Percentiles rank a stretch among this genome's conserved stretches.
Conservation (phyloP, 495 filamentous ascomycete genomes). For the Penicillium maclennaniae region DNA sequence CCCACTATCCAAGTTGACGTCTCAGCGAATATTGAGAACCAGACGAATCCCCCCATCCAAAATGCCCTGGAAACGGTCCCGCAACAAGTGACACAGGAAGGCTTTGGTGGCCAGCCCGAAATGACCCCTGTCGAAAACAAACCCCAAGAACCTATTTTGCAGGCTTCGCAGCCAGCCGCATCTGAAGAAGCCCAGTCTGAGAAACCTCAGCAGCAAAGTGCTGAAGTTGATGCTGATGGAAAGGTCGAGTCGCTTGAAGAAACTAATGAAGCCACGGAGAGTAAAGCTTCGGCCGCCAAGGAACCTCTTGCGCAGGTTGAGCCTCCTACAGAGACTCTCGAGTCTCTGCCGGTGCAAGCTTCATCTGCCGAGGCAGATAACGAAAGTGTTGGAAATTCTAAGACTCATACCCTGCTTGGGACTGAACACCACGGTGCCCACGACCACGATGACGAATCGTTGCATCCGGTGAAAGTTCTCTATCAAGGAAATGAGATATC, state of each 20-base stretch:
- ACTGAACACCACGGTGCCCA: conserved; percentile 8
- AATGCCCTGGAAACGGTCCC: conserved; percentile 6
- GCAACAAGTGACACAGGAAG: background rate
- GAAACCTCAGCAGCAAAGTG: background rate
- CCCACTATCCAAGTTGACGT: conserved; percentile 27
- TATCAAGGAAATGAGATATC: conserved; percentile 68
- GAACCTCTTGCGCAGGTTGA: conserved; percentile 4
- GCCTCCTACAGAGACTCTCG: conserved; percentile 3
- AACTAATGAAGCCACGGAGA: conserved; percentile 23
- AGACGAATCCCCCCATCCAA: conserved; percentile 13
- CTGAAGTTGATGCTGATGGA: background rate
- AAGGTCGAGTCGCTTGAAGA: conserved; percentile 17
- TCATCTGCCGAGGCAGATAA: background rate
- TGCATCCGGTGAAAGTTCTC: conserved; percentile 55
- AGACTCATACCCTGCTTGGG: conserved; percentile 9
- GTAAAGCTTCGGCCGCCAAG: conserved; percentile 4
- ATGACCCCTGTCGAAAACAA: background rate
- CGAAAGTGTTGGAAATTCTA: conserved; percentile 3
- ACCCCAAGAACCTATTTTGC: background rate
- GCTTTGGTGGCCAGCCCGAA: background rate
- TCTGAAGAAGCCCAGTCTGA: background rate
- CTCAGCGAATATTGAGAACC: conserved; percentile 5
- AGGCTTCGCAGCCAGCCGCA: conserved; percentile 1
- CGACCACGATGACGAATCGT: conserved; percentile 13
- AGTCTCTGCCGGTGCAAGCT: conserved; percentile 5